Base-by-base conservation (phyloP, 202 grass and related monocot species). In the Bolboschoenoplectus hybrid region DNA sequence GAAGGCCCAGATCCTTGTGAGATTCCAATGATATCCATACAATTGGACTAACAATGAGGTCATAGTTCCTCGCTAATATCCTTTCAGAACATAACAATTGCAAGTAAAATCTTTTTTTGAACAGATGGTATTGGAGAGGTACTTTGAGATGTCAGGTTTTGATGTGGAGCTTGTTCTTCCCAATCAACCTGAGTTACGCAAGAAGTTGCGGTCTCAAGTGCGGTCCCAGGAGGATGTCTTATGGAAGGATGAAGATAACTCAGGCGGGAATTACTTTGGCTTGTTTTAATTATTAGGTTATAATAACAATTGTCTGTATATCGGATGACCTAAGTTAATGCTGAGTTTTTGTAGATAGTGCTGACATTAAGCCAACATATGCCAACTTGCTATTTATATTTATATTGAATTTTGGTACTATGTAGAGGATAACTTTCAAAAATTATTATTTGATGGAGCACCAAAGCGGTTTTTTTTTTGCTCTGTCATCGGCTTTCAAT, bases 91-190 rank as follows among this genome's bases (percentile, higher is more conserved):
- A 82, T 82, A 80, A 47, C 13, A 49, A 67, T 67, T 45, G 1
- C 11, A 65, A 65, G 9, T 47, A n/a, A 35, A 20, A 46, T 11
- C 35, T 44, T 56, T 67, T 51, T n/a, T 57, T 87, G 39, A 50
- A 17, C 53, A 98, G 95, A 98, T 98, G 86, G 87, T 98, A 52
- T 72, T 98, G 57, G 90, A 90, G 88, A 93, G 93, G 88, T 92
- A 95, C 56, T 95, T 98, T 86, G 88, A 49, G 1, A 89, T 89
- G 60, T 88, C 86, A 8, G 93, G 95, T 87, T 68, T 76, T 84
- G 89, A 46, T 20, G 89, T 90, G 85, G 89, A 91, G 81, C 88
- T 95, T 67, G 90, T 95, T 83, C 91, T 98, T 84, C 95, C 93
- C 32, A 95, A 82, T n/a, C 89, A 92, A 84, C 45, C 52, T 63